phyloP scores from a whole-genome alignment of 192 early-diverging fungal genomes.

The Spizellomyces punctatus region DNA sequence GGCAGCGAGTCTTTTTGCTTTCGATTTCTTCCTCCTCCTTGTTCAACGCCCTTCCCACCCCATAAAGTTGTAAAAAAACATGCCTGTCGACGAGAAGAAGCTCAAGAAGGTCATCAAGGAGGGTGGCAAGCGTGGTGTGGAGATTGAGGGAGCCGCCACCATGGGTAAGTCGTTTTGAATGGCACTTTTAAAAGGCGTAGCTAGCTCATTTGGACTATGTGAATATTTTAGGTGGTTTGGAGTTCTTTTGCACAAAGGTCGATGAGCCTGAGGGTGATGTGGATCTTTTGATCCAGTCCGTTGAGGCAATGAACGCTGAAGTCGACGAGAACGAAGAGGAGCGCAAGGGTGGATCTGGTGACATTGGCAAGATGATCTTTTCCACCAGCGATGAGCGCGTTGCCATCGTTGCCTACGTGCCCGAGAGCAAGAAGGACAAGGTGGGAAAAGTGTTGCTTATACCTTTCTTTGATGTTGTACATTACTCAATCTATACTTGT shows the following conservation, averaged over 20 bases:
- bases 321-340: constrained; percentile 30
- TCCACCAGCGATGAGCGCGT: constrained; percentile 25
- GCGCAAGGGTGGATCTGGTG: constrained; percentile 31
- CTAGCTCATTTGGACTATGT: background rate
- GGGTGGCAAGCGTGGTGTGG: constrained; percentile 35
- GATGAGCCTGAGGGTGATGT: constrained; percentile 35
- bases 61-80: constrained; percentile 4
- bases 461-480: background rate
- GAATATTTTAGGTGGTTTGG: constrained; percentile 9
- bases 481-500: background rate
- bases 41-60: background rate
- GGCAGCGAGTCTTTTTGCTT: background rate
- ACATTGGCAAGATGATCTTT: constrained; percentile 36
- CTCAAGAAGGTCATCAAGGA: constrained; percentile 37
- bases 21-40: background rate
- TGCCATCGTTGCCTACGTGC: constrained; percentile 29
- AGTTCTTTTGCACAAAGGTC: constrained; percentile 32
- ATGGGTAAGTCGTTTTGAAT: constrained; percentile 12
- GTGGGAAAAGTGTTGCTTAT: background rate
- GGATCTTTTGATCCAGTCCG: constrained; percentile 25
- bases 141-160: constrained; percentile 33
- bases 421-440: constrained; percentile 18
- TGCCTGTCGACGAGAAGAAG: constrained; percentile 32
- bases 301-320: constrained; percentile 30
- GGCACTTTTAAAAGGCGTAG: background rate